Base-by-base conservation (phyloP, 2,329 filamentous ascomycete genomes). In the Calonectria hongkongensis region DNA sequence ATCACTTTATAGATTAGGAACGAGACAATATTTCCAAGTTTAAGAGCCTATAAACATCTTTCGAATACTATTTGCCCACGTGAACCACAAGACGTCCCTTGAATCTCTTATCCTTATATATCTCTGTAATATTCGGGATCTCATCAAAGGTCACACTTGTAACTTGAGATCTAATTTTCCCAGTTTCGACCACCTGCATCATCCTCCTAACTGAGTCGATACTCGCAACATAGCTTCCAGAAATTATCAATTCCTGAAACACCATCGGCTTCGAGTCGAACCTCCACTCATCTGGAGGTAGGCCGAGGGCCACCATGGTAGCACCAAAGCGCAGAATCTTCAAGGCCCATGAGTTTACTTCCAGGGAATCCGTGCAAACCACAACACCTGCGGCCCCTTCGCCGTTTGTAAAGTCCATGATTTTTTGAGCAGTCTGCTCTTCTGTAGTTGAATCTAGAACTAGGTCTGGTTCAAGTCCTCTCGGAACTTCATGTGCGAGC, bases 141-240 rank as follows among this genome's bases (percentile, higher is more conserved):
- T 78, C 68, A 4, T 79, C 77, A 64, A 82, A 82, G 0, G 76
- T 25, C 18, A 83, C 62, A 1, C 70, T 30, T 1, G 81, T 83
- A 9, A 84, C 48, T 18, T 80, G 77, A 3, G 81, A 82, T 54
- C 73, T 73, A 2, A 84, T 74, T 6, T 75, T 71, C 21, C 62
- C 64, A 36, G 73, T 66, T n/a, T 76, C 78, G 8, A 83, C 82
- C 7, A 73, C 66, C 21, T 78, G 66, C 79, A 84, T 80, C 82
- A 84, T 84, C 27, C 79, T 73, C 41, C 78, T 75, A 1, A 80
- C 80, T 2, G 78, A 78, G 30, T 80, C 78, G 8, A 64, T 73
- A 58, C 78, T 79, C 8, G 81, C 75, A n/a, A 83, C 82, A 65
- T 83, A 83, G 66, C 78, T 83, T 15, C 82, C 82, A 6, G 76